These are phyloP conservation scores for Solanum appendiculatum DNA, from an alignment of 257 asterid species.

Conservation along the genomic window DNA sequence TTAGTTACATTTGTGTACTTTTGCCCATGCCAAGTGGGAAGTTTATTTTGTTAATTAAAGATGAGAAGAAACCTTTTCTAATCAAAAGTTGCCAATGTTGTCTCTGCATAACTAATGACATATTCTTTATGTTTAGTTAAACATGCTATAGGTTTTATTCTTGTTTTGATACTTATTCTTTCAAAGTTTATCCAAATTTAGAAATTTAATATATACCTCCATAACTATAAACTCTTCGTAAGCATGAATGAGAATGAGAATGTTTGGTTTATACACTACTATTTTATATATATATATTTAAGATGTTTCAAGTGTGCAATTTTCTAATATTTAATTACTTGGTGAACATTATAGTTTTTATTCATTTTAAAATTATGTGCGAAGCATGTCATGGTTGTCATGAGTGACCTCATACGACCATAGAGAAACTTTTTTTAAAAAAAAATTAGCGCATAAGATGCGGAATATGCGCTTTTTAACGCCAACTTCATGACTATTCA, in stretches of 20 bases:
- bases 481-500: neutral
- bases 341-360: neutral
- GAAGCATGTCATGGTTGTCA: neutral
- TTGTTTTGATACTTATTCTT: neutral
- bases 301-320: neutral
- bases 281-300: neutral
- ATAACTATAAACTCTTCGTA: neutral
- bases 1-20: neutral
- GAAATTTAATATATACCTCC: neutral
- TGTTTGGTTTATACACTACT: neutral
- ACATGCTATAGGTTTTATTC: neutral
- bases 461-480: neutral
- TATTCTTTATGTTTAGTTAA: neutral
- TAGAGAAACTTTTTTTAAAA: neutral
- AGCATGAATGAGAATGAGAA: neutral
- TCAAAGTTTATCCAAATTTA: neutral
- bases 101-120: neutral
- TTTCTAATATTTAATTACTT: neutral
- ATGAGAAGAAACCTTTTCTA: neutral
- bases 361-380: neutral
- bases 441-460: neutral
- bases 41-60: neutral
- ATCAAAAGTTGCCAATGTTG: neutral
- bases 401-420: neutral
- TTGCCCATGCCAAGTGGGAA: neutral